Conservation (phyloP, 495 filamentous ascomycete genomes). For the Elasticomyces elasticus region DNA sequence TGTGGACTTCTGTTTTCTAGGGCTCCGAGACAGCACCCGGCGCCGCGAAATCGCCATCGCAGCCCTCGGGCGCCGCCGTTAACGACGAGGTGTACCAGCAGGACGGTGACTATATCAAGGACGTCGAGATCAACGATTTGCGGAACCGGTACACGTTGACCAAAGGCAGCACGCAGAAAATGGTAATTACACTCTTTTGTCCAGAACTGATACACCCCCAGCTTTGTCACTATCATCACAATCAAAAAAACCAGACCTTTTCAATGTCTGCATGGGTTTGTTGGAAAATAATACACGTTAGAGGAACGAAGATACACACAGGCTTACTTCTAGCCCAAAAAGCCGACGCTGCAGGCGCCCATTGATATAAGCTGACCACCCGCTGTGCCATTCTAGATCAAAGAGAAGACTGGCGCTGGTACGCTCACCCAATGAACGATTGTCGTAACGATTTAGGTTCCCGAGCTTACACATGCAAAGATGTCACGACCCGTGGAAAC, state of each 20-base stretch:
- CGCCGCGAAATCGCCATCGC: slow-evolving; percentile 37
- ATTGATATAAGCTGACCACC: slow-evolving; percentile 98
- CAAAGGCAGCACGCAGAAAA: slow-evolving; percentile 95
- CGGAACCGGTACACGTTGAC: slow-evolving; percentile 96
- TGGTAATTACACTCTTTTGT: slow-evolving; percentile 74
- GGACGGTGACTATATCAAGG: slow-evolving; percentile 93
- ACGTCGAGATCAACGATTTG: slow-evolving; percentile 96
- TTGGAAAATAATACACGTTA: slow-evolving; percentile 11
- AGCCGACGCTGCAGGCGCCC: slow-evolving; percentile 43
- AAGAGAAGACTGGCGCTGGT: slow-evolving; percentile 99
- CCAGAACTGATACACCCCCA: slow-evolving; percentile 68
- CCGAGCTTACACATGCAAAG: slow-evolving; percentile 63
- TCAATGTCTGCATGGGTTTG: slow-evolving; percentile 14
- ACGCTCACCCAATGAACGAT: slow-evolving; percentile 53
- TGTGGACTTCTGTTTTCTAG: slow-evolving; percentile 27
- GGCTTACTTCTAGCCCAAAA: slow-evolving; percentile 80
- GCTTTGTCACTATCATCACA: too few relatives aligned
- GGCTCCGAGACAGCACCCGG: slow-evolving; percentile 38
- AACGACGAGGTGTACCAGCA: slow-evolving; percentile 85
- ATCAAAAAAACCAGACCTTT: slow-evolving; percentile 21
- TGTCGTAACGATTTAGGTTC: slow-evolving; percentile 45
- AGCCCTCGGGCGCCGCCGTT: slow-evolving; percentile 45
- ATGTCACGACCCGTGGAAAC: slow-evolving; percentile 95
- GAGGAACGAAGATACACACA: slow-evolving; percentile 42
- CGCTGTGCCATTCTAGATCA: slow-evolving; percentile 94